These are phyloP conservation scores for Annona squamosa DNA, from an alignment of 164 flowering plant genomes.

Conservation along the genomic window DNA sequence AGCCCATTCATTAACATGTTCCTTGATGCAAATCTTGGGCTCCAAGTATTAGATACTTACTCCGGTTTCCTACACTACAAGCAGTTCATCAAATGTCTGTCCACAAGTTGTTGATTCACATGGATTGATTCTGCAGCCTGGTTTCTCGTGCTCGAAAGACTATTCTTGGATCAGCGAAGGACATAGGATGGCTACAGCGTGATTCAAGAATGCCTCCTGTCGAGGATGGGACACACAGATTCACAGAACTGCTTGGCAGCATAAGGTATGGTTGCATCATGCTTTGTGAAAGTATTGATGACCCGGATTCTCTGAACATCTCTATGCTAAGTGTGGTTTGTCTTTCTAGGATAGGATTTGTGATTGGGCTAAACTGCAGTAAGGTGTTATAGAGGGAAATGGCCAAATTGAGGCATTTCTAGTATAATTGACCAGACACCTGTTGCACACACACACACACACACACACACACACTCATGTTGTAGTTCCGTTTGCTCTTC, in stretches of 20 bases:
- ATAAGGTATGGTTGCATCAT: slow-evolving; percentile 40
- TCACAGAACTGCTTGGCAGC: slow-evolving; percentile 59
- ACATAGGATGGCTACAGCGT: slow-evolving; percentile 87
- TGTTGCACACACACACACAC: no score
- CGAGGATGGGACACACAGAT: slow-evolving; percentile 82
- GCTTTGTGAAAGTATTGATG: slow-evolving; percentile 2
- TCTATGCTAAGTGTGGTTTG: neutral
- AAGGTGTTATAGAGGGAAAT: neutral
- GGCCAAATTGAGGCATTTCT: neutral
- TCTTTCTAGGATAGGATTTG: neutral
- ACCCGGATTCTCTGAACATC: slow-evolving; percentile 2
- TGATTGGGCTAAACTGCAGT: neutral
- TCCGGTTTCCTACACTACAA: neutral
- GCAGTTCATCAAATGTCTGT: neutral
- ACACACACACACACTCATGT: no score
- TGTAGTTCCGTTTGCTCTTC: no score
- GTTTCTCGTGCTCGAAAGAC: slow-evolving; percentile 74
- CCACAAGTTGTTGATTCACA: neutral
- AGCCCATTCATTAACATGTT: no score
- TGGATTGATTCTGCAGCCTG: slow-evolving; percentile 40
- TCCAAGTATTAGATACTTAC: neutral
- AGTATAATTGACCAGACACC: no score
- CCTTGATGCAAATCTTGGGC: no score
- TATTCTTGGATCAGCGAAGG: slow-evolving; percentile 93
- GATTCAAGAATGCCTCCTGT: slow-evolving; percentile 71